These are phyloP conservation scores for Dothideomycetes sp. DNA, from an alignment of 2,329 filamentous ascomycete species.

Conservation along the genomic window DNA sequence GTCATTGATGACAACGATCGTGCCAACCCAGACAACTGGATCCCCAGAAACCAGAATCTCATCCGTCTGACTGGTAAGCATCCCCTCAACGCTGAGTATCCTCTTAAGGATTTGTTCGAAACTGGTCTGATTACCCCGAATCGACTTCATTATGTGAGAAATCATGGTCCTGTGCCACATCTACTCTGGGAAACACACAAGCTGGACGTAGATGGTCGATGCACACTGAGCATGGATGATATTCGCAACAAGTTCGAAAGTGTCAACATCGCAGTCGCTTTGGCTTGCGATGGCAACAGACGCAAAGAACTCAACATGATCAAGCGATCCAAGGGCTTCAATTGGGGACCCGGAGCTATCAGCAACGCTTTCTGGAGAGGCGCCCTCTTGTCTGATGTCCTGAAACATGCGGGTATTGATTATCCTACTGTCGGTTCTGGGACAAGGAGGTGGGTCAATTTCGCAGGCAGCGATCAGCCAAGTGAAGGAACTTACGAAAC, in stretches of 20 bases:
- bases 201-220: constrained; percentile 35
- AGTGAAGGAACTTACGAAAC: constrained; percentile 42
- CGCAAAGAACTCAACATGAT: constrained; percentile 46
- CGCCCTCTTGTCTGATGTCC: constrained; percentile 36
- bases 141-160: constrained; percentile 44
- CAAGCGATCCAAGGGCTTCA: constrained; percentile 40
- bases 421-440: constrained; percentile 16
- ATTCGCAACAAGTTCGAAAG: constrained; percentile 34
- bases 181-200: constrained; percentile 42
- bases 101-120: constrained; percentile 35
- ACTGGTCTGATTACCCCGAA: constrained; percentile 44
- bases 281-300: constrained; percentile 44
- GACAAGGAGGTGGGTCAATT: constrained; percentile 38
- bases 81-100: constrained; percentile 43
- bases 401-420: constrained; percentile 33
- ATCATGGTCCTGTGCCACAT: constrained; percentile 45
- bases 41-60: constrained; percentile 39
- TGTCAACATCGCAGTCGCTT: constrained; percentile 40
- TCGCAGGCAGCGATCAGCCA: constrained; percentile 41
- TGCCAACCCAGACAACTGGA: constrained; percentile 46
- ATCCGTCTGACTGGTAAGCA: constrained; percentile 46
- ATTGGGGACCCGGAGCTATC: constrained; percentile 38
- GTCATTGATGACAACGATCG: constrained; percentile 43
- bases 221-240: constrained; percentile 37
- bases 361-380: constrained; percentile 46